phyloP scores from a whole-genome alignment of 441 rosid genomes.

The Arabidopsis lyrata region DNA sequence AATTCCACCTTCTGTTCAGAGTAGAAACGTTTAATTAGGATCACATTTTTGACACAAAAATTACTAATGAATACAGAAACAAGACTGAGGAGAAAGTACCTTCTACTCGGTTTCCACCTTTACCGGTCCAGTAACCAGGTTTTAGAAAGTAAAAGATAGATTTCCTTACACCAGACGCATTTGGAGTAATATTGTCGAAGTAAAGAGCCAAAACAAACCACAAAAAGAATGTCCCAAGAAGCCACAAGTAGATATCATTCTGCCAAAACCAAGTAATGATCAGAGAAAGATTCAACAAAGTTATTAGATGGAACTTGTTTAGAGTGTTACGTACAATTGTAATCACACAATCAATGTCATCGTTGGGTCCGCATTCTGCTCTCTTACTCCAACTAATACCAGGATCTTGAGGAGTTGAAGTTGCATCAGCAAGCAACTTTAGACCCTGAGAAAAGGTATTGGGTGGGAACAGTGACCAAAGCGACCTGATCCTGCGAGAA shows the following conservation, averaged over 20 bases:
- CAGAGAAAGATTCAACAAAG: slow-evolving; percentile 16
- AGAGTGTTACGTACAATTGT: slow-evolving; percentile 64
- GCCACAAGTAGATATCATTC: slow-evolving; percentile 81
- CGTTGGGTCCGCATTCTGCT: slow-evolving; percentile 53
- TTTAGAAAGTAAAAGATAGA: slow-evolving; percentile 72
- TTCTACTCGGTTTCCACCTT: slow-evolving; percentile 69
- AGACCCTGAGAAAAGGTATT: slow-evolving; percentile 78
- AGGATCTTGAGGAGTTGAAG: slow-evolving; percentile 57
- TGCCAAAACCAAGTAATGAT: slow-evolving; percentile 48
- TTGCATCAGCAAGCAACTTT: slow-evolving; percentile 63
- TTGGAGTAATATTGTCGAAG: slow-evolving; percentile 87
- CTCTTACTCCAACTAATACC: slow-evolving; percentile 90
- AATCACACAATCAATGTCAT: slow-evolving; percentile 54
- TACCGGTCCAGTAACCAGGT: slow-evolving; percentile 93
- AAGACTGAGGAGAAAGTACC: slow-evolving; percentile 53
- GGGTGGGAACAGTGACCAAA: slow-evolving; percentile 95
- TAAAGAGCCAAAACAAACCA: slow-evolving; percentile 88
- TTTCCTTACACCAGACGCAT: slow-evolving; percentile 87
- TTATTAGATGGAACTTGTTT: slow-evolving; percentile 26
- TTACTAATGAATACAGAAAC: slow-evolving; percentile 15
- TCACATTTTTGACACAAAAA: slow-evolving; percentile 13
- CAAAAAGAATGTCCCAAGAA: slow-evolving; percentile 59
- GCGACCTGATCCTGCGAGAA: slow-evolving; percentile 19
- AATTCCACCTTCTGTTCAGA: slow-evolving; percentile 74
- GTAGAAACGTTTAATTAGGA: slow-evolving; percentile 16